These are phyloP conservation scores for Sporothrix luriei DNA, from an alignment of 2,329 filamentous ascomycete species.

Conservation along the genomic window DNA sequence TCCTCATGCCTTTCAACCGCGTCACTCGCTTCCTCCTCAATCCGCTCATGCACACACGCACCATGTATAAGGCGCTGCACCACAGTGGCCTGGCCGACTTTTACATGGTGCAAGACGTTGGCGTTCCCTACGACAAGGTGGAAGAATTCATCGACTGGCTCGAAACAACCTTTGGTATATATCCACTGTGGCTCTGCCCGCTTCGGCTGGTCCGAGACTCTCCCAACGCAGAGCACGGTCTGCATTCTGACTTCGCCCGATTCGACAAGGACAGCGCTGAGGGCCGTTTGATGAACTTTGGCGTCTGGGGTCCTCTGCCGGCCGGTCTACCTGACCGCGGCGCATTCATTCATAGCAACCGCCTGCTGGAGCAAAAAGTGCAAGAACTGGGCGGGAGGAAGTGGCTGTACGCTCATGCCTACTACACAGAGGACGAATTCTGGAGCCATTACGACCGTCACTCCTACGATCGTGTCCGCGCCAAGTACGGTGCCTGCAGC, in stretches of 20 bases:
- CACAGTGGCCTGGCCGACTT: slow-evolving; percentile 61
- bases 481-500: slow-evolving; percentile 60
- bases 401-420: slow-evolving; percentile 70
- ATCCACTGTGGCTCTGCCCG: slow-evolving; percentile 61
- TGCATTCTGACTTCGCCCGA: slow-evolving; percentile 52
- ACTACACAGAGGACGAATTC: slow-evolving; percentile 69
- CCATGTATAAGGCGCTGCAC: slow-evolving; percentile 68
- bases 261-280: slow-evolving; percentile 37
- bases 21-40: slow-evolving; percentile 64
- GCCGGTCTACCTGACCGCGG: slow-evolving; percentile 46
- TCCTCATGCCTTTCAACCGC: slow-evolving; percentile 61
- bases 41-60: slow-evolving; percentile 63
- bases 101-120: slow-evolving; percentile 68
- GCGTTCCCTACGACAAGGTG: slow-evolving; percentile 50
- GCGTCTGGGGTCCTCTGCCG: slow-evolving; percentile 59
- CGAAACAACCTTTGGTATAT: slow-evolving; percentile 51
- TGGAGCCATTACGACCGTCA: slow-evolving; percentile 64
- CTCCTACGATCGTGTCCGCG: slow-evolving; percentile 61
- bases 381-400: slow-evolving; percentile 65
- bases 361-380: slow-evolving; percentile 62
- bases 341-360: slow-evolving; percentile 58
- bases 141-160: slow-evolving; percentile 54
- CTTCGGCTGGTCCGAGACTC: slow-evolving; percentile 49
- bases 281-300: slow-evolving; percentile 60
- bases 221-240: slow-evolving; percentile 49